A percentile compares a stretch with the other conserved stretches of the same genome.
phyloP scores from a whole-genome alignment of 306 rosid species.

The Begonia fuchsioides region DNA sequence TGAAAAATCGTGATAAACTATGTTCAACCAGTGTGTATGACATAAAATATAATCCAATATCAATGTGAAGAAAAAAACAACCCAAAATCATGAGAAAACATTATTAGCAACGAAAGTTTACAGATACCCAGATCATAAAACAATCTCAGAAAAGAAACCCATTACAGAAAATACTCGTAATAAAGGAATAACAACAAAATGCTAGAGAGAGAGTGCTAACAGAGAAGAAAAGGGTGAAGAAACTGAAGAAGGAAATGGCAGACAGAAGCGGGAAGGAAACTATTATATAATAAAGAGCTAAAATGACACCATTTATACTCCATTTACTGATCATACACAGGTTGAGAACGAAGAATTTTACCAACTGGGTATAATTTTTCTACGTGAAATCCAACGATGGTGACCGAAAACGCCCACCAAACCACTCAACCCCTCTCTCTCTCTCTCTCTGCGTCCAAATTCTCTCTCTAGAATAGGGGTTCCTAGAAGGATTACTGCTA shows the following conservation, averaged over 20 bases:
- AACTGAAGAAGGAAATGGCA: slow-evolving; percentile 26
- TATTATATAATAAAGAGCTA: no score
- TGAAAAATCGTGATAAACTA: no score
- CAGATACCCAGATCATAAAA: slow-evolving; percentile 39
- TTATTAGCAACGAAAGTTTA: neutral
- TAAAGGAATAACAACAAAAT: slow-evolving; percentile 9
- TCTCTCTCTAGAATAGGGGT: no score
- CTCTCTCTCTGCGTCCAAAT: slow-evolving; percentile 10
- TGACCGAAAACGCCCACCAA: slow-evolving; percentile 30
- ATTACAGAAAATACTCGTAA: slow-evolving; percentile 10
- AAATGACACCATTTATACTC: slow-evolving; percentile 10
- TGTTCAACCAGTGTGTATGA: no score
- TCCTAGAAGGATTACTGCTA: no score
- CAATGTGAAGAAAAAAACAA: no score
- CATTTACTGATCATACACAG: slow-evolving; percentile 4
- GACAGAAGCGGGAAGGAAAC: slow-evolving; percentile 23
- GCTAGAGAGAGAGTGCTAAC: slow-evolving; percentile 35
- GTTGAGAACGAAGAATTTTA: slow-evolving; percentile 20
- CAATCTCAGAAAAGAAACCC: slow-evolving; percentile 19
- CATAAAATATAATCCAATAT: no score
- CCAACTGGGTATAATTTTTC: slow-evolving; percentile 29
- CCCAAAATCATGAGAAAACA: no score
- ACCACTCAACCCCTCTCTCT: neutral
- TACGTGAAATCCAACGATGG: slow-evolving; percentile 50
- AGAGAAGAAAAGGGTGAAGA: slow-evolving; percentile 16